Conservation (phyloP, 257 asterid genomes). For the Rubia yunnanensis region DNA sequence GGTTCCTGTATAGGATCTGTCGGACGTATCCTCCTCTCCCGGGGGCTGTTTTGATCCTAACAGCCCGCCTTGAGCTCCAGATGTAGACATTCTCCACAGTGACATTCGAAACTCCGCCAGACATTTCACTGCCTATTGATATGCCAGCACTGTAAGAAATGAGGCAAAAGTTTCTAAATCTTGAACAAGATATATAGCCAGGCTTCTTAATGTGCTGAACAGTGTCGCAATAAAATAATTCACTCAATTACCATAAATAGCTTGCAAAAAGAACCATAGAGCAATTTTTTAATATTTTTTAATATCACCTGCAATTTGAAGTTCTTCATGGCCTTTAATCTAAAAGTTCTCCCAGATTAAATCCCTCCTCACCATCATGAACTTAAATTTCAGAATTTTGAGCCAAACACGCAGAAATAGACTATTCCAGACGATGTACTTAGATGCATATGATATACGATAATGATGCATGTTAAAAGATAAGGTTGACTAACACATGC, state of each 20-base stretch:
- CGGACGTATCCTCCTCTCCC: conserved; percentile 92
- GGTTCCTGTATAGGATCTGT: conserved; percentile 49
- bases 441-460: not conserved
- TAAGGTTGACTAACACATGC: not conserved
- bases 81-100: conserved; percentile 62
- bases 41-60: conserved; percentile 92
- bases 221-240: not conserved
- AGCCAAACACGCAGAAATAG: not conserved
- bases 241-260: not conserved
- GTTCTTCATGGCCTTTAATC: not conserved
- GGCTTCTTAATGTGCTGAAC: not conserved
- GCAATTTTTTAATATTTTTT: no score
- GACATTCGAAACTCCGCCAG: conserved; percentile 87
- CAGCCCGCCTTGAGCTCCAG: conserved; percentile 87
- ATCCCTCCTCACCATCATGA: not conserved
- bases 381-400: not conserved
- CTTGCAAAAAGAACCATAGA: not conserved
- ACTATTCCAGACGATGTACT: not conserved
- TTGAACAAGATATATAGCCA: not conserved
- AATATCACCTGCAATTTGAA: not conserved
- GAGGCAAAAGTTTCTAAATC: not conserved
- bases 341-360: no score
- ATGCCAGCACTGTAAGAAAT: conserved; percentile 65
- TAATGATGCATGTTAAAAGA: not conserved
- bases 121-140: conserved; percentile 99